These are phyloP conservation scores for Talaromyces sp. DNA, from an alignment of 2,329 filamentous ascomycete genomes.

Conservation along the genomic window DNA sequence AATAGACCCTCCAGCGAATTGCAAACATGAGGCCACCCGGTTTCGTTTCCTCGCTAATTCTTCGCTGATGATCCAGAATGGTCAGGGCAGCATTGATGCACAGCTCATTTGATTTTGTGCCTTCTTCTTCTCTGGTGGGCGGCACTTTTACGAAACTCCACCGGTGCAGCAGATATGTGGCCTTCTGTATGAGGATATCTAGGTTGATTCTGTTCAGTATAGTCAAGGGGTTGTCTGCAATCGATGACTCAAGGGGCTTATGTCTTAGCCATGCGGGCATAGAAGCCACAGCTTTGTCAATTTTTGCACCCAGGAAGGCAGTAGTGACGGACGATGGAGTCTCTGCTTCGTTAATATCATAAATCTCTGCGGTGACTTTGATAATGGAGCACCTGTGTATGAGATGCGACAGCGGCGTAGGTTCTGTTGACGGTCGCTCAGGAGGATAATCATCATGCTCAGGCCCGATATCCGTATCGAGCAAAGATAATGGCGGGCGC, in stretches of 20 bases:
- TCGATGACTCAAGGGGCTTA: slow-evolving; percentile 12
- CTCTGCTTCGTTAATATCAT: slow-evolving; percentile 11
- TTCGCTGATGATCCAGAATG: slow-evolving; percentile 59
- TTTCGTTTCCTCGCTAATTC: slow-evolving; percentile 27
- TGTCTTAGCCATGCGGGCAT: slow-evolving; percentile 13
- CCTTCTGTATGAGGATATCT: slow-evolving; percentile 19
- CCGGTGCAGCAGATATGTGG: slow-evolving; percentile 18
- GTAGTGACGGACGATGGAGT: slow-evolving; percentile 9
- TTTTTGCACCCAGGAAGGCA: slow-evolving; percentile 10
- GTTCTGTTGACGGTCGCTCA: slow-evolving; percentile 4
- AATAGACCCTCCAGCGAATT: slow-evolving; percentile 15
- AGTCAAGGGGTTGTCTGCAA: slow-evolving; percentile 13
- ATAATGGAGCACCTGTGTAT: slow-evolving; percentile 15
- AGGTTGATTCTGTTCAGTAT: slow-evolving; percentile 18
- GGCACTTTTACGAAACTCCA: slow-evolving; percentile 16
- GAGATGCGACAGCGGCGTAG: slow-evolving; percentile 12
- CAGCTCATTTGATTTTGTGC: slow-evolving; percentile 2
- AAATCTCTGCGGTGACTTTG: slow-evolving; percentile 17
- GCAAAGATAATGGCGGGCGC: slow-evolving; percentile 9
- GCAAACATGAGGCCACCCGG: slow-evolving; percentile 16
- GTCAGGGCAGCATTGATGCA: slow-evolving; percentile 43
- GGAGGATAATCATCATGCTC: slow-evolving; percentile 5
- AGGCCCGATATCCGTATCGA: slow-evolving; percentile 1
- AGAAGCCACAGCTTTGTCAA: slow-evolving; percentile 12
- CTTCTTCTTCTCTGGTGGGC: not conserved